Base-by-base conservation (phyloP, 2,329 filamentous ascomycete genomes). In the Phialophora expanda region DNA sequence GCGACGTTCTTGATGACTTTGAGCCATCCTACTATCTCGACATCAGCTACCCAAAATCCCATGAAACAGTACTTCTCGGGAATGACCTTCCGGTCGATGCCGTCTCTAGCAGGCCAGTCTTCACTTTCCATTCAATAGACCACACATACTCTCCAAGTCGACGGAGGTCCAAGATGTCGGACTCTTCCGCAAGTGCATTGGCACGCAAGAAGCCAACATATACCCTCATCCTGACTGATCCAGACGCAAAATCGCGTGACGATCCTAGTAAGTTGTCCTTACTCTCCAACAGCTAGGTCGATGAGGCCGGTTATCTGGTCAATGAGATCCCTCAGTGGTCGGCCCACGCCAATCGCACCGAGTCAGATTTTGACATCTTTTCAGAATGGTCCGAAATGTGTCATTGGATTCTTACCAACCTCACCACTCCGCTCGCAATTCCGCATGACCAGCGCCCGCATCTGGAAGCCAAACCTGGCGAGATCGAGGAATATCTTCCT, bases 1-100 rank as follows among this genome's bases (percentile, higher is more conserved):
- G 61, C 54, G 72, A 85, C 44, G 85, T 89, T 22, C 81, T 89
- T 65, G 82, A 88, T 69, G 82, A 85, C 67, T 89, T 89, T 75
- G 74, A 80, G 3, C 86, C 87, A 5, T 79, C 79, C 6, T 77
- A 87, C 61, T 79, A 81, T 46, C 72, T 89, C 48, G 76, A 79
- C 53, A 77, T 85, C 8, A 78, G 75, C 48, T 85, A 84, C 76
- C 80, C 81, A 63, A 75, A 78, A 1, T 76, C 74, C 14, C 73
- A 82, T 62, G 77, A 78, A 51, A 73, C 75, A 24, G 81, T 85
- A 22, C 69, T 77, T 0, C 76, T 88, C 0, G 87, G 87, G 34
- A 88, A 88, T 74, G 84, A 79, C 20, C 73, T 85, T 69, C 75
- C 80, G 9, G 79, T 82, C 11, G 76, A 78, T 26, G 69, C 78